phyloP scores from a whole-genome alignment of 2,329 filamentous ascomycete species.

The Gremmenia infestans region DNA sequence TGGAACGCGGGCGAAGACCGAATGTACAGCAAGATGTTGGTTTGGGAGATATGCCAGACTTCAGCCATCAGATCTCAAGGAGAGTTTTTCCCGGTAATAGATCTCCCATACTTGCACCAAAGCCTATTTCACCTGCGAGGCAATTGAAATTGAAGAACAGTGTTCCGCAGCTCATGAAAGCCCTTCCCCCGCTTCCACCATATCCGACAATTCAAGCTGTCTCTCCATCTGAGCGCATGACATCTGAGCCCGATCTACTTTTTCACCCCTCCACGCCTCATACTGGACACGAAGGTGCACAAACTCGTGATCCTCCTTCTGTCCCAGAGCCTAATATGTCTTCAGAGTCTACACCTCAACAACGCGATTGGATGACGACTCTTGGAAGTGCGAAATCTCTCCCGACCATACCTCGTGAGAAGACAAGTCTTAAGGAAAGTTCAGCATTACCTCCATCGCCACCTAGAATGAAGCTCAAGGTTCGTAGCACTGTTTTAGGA shows the following conservation, averaged over 20 bases:
- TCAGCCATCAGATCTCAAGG: conserved; percentile 18
- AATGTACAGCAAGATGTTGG: neutral
- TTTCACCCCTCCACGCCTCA: conserved; percentile 10
- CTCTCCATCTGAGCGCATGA: neutral
- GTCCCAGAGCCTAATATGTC: neutral
- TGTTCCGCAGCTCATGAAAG: conserved; percentile 32
- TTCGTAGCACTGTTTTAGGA: conserved; percentile 13
- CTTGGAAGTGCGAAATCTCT: neutral
- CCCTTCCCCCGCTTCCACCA: conserved; percentile 28
- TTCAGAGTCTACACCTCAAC: neutral
- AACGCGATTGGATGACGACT: neutral
- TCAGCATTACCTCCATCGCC: conserved; percentile 7
- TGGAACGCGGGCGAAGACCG: neutral
- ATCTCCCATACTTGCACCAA: conserved; percentile 30
- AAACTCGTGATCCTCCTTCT: neutral
- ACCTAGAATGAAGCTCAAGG: conserved; percentile 26
- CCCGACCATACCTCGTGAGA: neutral
- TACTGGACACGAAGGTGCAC: neutral
- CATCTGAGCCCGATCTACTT: conserved; percentile 4
- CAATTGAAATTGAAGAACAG: conserved; percentile 32
- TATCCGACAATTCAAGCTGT: conserved; percentile 10
- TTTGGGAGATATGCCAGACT: conserved; percentile 13
- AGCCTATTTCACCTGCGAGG: conserved; percentile 32
- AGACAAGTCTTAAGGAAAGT: neutral
- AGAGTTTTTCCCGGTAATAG: conserved; percentile 21